phyloP scores from a whole-genome alignment of 441 rosid genomes.

The Jatropha multifida region DNA sequence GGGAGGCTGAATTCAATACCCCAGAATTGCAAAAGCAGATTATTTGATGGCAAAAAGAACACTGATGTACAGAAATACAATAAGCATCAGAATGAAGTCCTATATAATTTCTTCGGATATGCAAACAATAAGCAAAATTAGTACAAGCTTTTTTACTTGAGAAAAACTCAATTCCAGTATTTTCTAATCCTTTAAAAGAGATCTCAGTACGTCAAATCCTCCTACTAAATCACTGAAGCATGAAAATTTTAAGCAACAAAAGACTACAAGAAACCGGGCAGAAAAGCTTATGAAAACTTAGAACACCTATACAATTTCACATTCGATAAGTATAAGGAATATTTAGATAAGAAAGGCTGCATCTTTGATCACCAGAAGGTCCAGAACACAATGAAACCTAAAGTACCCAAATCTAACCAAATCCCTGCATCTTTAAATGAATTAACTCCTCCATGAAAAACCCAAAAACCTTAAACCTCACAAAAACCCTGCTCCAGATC shows the following conservation, averaged over 20 bases:
- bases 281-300: background rate
- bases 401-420: background rate
- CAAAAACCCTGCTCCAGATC: background rate
- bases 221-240: background rate
- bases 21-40: too few species aligned
- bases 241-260: constrained; percentile 1
- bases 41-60: too few species aligned
- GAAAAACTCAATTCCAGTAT: background rate
- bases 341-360: background rate
- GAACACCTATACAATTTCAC: background rate
- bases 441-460: too few species aligned
- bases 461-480: background rate
- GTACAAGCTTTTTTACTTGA: background rate
- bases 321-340: background rate
- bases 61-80: background rate
- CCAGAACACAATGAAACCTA: background rate
- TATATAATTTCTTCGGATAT: background rate
- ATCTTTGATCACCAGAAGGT: background rate
- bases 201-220: background rate
- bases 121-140: background rate
- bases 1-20: too few species aligned
- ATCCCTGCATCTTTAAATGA: background rate
- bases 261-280: background rate
- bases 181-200: background rate
- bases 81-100: background rate